phyloP scores from a whole-genome alignment of 2,329 filamentous ascomycete species.

The Zasmidium citrigriseum region DNA sequence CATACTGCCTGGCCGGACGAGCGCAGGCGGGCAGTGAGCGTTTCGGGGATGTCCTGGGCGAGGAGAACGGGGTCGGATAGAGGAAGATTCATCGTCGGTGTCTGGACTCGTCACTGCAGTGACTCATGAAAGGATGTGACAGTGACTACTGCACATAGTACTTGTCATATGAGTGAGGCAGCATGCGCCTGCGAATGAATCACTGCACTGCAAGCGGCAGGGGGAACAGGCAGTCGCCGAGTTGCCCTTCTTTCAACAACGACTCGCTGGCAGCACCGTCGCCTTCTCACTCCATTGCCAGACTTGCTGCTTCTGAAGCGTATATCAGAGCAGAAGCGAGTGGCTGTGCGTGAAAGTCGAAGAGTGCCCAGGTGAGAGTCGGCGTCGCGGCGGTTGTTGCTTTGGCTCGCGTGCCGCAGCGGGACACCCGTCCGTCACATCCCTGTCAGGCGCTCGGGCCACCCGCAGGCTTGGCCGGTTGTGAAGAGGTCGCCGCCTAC shows the following conservation, averaged over 20 bases:
- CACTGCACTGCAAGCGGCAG: background rate
- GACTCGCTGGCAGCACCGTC: background rate
- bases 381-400: too few relatives aligned
- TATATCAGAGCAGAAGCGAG: background rate
- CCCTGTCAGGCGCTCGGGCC: background rate
- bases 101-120: slow-evolving; percentile 9
- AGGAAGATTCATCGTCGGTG: slow-evolving; percentile 64
- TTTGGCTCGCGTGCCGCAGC: background rate
- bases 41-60: slow-evolving; percentile 84
- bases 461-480: background rate
- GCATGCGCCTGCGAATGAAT: background rate
- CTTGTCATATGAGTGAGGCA: background rate
- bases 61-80: slow-evolving; percentile 71
- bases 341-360: too few relatives aligned
- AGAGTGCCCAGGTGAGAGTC: too few relatives aligned
- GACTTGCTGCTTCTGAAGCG: background rate
- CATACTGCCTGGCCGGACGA: slow-evolving; percentile 63
- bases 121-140: slow-evolving; percentile 5
- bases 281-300: background rate
- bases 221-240: background rate
- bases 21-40: slow-evolving; percentile 84
- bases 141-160: background rate
- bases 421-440: too few relatives aligned
- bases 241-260: background rate
- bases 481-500: slow-evolving; percentile 5